Percentiles rank a stretch among this genome's conserved stretches.
phyloP scores from a whole-genome alignment of 768 basidiomycete genomes.

The Chlorophyllum brunneum region DNA sequence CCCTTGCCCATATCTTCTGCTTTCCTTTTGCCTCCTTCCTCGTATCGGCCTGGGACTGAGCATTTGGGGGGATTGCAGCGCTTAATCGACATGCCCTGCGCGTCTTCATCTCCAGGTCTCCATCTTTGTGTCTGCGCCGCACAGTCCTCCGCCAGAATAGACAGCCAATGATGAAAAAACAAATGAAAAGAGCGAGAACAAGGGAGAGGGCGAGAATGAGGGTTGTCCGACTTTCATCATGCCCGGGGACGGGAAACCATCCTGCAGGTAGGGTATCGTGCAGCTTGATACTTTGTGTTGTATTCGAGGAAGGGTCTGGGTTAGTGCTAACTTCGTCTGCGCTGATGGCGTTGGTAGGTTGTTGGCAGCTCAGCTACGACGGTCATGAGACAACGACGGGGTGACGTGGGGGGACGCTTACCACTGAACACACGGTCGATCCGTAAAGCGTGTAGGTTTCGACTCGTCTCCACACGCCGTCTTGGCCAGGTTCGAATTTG shows the following conservation, averaged over 20 bases:
- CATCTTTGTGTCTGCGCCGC: slow-evolving; percentile 25
- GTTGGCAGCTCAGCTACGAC: slow-evolving; percentile 20
- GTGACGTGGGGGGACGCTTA: slow-evolving; percentile 25
- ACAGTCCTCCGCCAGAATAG: slow-evolving; percentile 55
- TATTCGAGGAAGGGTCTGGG: slow-evolving; percentile 16
- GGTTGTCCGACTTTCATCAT: slow-evolving; percentile 31
- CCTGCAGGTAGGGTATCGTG: slow-evolving; percentile 47
- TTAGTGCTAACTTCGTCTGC: slow-evolving; percentile 21
- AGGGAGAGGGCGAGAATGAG: slow-evolving; percentile 58
- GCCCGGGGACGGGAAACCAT: slow-evolving; percentile 34
- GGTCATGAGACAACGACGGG: neutral
- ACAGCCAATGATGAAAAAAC: slow-evolving; percentile 55
- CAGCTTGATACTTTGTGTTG: slow-evolving; percentile 25
- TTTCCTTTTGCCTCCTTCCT: slow-evolving; percentile 47
- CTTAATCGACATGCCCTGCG: slow-evolving; percentile 23
- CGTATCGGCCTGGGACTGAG: slow-evolving; percentile 4
- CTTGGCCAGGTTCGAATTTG: slow-evolving; percentile 46
- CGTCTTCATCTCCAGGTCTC: slow-evolving; percentile 52
- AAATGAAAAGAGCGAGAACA: slow-evolving; percentile 57
- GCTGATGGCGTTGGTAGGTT: slow-evolving; percentile 22
- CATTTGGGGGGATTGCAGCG: slow-evolving; percentile 16
- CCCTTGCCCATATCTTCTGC: slow-evolving; percentile 61
- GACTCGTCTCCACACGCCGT: slow-evolving; percentile 57
- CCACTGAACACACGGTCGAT: slow-evolving; percentile 60
- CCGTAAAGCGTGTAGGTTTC: slow-evolving; percentile 62